phyloP scores from a whole-genome alignment of 2,329 filamentous ascomycete species.

The Geoglossum cookeanum region DNA sequence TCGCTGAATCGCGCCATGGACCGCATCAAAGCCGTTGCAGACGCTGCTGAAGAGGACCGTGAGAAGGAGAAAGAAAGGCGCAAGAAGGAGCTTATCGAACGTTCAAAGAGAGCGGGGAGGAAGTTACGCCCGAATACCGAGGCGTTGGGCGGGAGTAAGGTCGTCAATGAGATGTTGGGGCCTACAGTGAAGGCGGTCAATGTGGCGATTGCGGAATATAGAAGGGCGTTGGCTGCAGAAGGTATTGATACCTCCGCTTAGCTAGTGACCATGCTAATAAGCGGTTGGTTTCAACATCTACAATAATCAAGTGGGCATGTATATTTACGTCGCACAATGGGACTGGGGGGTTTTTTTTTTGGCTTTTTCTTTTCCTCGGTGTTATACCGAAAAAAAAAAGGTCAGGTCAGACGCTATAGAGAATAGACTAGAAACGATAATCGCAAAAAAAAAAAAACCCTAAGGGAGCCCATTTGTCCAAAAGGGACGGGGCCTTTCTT shows the following conservation, averaged over 20 bases:
- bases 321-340: not conserved
- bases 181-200: constrained; percentile 54
- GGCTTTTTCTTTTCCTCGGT: too few relatives aligned
- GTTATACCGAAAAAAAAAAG: too few relatives aligned
- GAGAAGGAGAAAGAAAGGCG: constrained; percentile 44
- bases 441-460: too few relatives aligned
- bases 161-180: constrained; percentile 56
- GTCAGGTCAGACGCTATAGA: too few relatives aligned
- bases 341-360: too few relatives aligned
- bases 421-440: too few relatives aligned
- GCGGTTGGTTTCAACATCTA: not conserved
- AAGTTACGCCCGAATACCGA: constrained; percentile 50
- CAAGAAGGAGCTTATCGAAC: constrained; percentile 50
- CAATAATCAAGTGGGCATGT: not conserved
- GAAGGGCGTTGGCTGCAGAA: constrained; percentile 46
- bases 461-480: too few relatives aligned
- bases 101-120: constrained; percentile 54
- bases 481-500: too few relatives aligned
- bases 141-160: constrained; percentile 54
- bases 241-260: constrained; percentile 12
- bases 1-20: constrained; percentile 59
- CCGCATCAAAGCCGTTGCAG: constrained; percentile 62
- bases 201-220: constrained; percentile 52
- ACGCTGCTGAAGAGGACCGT: constrained; percentile 59
- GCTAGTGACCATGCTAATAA: not conserved